Base-by-base conservation (phyloP, 805 yeast genomes). In the Candida manassasensis region DNA sequence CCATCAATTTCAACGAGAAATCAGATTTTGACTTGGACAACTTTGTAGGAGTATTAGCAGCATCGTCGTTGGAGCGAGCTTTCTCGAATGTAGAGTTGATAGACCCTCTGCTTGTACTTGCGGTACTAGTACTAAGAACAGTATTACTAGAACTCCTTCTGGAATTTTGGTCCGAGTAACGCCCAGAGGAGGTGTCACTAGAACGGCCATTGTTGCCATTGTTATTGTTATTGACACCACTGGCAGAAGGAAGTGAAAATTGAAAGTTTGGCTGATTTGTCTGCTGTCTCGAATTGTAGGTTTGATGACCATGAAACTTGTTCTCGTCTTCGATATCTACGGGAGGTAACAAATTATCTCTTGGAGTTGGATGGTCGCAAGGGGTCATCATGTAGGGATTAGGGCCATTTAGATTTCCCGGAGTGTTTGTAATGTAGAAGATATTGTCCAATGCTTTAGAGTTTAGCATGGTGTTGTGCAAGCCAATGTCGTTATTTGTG, bases 361-460 rank as follows among this genome's bases (percentile, higher is more conserved):
- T 19, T 34, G 17, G 36, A 21, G 35, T 19, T 31, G 38, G 28
- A 37, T 24, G 27, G 12, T 24, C 27, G 6, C 9, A 24, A 6
- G 27, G 27, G 12, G 27, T 24, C 27, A 24, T 24, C 27, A 24
- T 24, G 12, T 24, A 24, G 6, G 27, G 12, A 24, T 11, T 24
- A 6, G 12, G 13, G 7, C 12, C 12, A n/a, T 11, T 5, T n/a
- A 6, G 9, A 14, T 27, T 27, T 27, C 19, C 19, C 6, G 30
- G 30, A 15, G 18, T 27, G 15, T 15, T 15, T 6, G 33, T 30
- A 24, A 60, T 52, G 43, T 41, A 45, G 9, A 63, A 53, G 19
- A 62, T 47, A 31, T 61, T 62, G 29, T 61, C 67, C 45, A 61
- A 43, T 6, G 67, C 50, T 35, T 52, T 57, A n/a, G 58, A 27